These are phyloP conservation scores for Aspergillus ustus DNA, from an alignment of 2,329 filamentous ascomycete species.

Conservation along the genomic window DNA sequence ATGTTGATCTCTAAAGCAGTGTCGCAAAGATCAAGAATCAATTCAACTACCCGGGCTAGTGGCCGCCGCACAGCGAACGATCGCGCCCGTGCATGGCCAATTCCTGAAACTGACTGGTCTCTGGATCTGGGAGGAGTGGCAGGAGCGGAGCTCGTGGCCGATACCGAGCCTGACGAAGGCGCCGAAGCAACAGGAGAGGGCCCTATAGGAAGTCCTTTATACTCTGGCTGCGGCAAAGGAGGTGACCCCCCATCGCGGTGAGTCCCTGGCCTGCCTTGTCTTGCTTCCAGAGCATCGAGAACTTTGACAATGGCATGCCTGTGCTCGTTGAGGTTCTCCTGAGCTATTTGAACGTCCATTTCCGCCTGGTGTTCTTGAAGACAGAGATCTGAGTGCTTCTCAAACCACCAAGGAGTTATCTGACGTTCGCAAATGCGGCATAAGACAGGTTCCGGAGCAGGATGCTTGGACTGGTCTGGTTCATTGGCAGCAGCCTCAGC, in stretches of 20 bases:
- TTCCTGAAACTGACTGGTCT: constrained; percentile 67
- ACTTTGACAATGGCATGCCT: constrained; percentile 94
- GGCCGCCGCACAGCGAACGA: constrained; percentile 92
- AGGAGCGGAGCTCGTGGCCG: constrained; percentile 71
- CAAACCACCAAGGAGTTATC: constrained; percentile 99
- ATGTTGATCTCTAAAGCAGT: constrained; percentile 94
- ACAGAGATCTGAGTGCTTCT: constrained; percentile 96
- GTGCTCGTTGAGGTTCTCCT: constrained; percentile 90
- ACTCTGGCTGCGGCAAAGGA: constrained; percentile 70
- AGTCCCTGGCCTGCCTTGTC: constrained; percentile 48
- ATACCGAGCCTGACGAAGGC: constrained; percentile 72
- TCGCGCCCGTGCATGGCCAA: constrained; percentile 78
- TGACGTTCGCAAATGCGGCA: constrained; percentile 98
- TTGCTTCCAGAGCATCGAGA: constrained; percentile 83
- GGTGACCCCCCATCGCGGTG: constrained; percentile 53
- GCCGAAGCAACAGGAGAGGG: constrained; percentile 69
- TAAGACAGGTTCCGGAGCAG: constrained; percentile 81
- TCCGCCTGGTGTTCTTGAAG: constrained; percentile 94
- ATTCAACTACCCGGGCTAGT: constrained; percentile 88
- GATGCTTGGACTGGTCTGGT: constrained; percentile 72
- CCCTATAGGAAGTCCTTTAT: constrained; percentile 86
- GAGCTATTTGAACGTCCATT: constrained; percentile 96
- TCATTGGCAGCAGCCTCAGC: constrained; percentile 81
- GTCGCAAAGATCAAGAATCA: constrained; percentile 93
- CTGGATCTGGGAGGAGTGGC: constrained; percentile 69